Evolutionary conservation across 176 grass and related monocot species (phyloP).

Genomic region (Phoenix dactylifera): DNA sequence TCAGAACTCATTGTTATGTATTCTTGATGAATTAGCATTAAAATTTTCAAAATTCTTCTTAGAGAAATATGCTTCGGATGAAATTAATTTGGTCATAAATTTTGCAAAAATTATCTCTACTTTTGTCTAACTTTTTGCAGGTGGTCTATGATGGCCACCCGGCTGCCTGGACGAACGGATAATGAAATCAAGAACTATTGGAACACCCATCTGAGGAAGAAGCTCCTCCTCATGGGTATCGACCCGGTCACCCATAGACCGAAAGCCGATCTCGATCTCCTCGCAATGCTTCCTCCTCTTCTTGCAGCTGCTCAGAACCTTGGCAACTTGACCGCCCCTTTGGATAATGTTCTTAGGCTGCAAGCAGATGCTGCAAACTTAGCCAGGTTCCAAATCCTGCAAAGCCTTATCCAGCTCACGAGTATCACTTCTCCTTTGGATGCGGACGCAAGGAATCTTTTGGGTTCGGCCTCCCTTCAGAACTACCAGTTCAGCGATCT

Average conservation of each 20-base stretch:
- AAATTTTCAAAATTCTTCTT: too few species aligned
- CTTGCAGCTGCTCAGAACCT: background rate
- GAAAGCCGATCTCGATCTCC: background rate
- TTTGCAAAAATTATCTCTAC: background rate
- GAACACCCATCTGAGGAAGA: constrained; percentile 19
- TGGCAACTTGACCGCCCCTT: background rate
- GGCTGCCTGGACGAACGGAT: constrained; percentile 7
- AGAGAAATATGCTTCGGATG: too few species aligned
- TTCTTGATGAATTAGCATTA: too few species aligned
- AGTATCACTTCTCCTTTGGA: background rate
- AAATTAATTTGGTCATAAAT: too few species aligned
- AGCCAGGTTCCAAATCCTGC: constrained; percentile 2
- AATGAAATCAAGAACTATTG: constrained; percentile 21
- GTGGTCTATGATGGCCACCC: constrained; percentile 7
- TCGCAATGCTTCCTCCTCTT: background rate
- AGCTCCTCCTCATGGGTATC: constrained; percentile 13
- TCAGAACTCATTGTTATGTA: too few species aligned
- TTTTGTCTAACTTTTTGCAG: background rate
- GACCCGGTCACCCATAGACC: constrained; percentile 9
- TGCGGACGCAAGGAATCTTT: too few species aligned
- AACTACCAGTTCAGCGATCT: too few species aligned
- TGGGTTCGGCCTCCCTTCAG: too few species aligned
- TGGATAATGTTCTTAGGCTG: background rate
- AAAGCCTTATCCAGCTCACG: background rate
- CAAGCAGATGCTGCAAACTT: constrained; percentile 3